A percentile compares a stretch with the other conserved stretches of the same genome.
These are phyloP conservation scores for Cryphonectria parasitica DNA, from an alignment of 2,329 filamentous ascomycete genomes.

Conservation along the genomic window DNA sequence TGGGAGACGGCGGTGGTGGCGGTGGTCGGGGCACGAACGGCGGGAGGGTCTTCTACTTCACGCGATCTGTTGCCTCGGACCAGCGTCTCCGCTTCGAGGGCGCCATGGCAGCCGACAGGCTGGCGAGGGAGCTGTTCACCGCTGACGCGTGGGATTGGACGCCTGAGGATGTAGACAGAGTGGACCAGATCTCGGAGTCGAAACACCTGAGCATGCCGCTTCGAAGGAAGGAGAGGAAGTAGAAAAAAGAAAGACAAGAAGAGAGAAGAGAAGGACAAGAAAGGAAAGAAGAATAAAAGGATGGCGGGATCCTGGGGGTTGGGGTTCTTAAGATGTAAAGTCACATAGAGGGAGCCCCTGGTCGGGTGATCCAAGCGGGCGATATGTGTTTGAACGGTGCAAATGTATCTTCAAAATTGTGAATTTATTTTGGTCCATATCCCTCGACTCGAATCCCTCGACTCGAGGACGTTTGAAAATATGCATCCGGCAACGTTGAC, in stretches of 20 bases:
- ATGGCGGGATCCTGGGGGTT: too few species aligned
- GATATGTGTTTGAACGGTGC: too few species aligned
- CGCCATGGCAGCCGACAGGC: conserved; percentile 52
- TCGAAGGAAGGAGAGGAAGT: conserved; percentile 7
- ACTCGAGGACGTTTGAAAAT: too few species aligned
- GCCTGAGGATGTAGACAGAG: conserved; percentile 44
- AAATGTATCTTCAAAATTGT: too few species aligned
- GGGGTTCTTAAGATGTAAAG: too few species aligned
- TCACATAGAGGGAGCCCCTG: too few species aligned
- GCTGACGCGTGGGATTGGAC: conserved; percentile 65
- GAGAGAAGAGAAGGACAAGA: background rate
- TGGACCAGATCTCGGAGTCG: conserved; percentile 4
- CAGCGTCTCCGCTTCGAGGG: conserved; percentile 54
- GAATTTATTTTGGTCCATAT: too few species aligned
- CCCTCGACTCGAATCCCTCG: too few species aligned
- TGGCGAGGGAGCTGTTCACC: conserved; percentile 59
- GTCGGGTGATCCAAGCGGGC: too few species aligned
- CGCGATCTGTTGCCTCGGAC: conserved; percentile 53
- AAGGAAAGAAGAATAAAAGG: background rate
- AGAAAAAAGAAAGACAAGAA: too few species aligned
- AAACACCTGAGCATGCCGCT: conserved; percentile 20
- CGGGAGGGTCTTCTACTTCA: conserved; percentile 51
- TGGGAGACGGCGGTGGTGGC: conserved; percentile 21
- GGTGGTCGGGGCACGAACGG: background rate
- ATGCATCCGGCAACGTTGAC: too few species aligned